phyloP scores from a whole-genome alignment of 768 basidiomycete genomes.

The Tulasnella sp. region DNA sequence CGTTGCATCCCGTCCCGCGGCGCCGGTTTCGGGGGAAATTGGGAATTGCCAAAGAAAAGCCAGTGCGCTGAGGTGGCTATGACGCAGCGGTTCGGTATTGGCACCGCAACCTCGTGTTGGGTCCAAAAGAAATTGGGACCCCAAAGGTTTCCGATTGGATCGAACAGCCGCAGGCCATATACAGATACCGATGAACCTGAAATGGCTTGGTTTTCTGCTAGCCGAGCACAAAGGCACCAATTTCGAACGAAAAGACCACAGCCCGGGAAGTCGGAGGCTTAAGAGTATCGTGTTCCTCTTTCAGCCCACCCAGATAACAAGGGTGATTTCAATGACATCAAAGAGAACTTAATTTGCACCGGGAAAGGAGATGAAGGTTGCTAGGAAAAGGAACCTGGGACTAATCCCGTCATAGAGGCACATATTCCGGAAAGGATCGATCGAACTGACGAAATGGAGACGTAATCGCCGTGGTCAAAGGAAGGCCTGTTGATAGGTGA shows the following conservation, averaged over 20 bases:
- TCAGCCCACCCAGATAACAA: not conserved
- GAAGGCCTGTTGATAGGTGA: not conserved
- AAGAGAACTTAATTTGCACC: not conserved
- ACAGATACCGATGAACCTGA: not conserved
- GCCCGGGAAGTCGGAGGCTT: not conserved
- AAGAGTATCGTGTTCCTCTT: not conserved
- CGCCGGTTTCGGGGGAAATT: not conserved
- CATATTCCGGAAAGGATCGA: not conserved
- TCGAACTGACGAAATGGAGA: not conserved
- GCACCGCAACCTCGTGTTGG: conserved; percentile 6
- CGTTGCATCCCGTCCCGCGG: not conserved
- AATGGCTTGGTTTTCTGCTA: not conserved
- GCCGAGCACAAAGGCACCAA: not conserved
- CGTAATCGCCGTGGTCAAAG: not conserved
- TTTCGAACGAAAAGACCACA: not conserved
- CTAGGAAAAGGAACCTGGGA: not conserved
- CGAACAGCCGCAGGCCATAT: not conserved
- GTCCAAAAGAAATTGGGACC: not conserved
- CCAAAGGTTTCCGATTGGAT: not conserved
- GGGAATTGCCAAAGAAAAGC: not conserved
- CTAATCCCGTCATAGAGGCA: not conserved
- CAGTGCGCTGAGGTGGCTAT: not conserved
- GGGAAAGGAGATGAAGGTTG: not conserved
- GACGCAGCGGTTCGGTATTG: not conserved
- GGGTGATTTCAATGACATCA: not conserved